A percentile compares a stretch with the other conserved stretches of the same genome.
phyloP scores from a whole-genome alignment of 1,284 basidiomycete species.

The Bondarzewia mesenterica region DNA sequence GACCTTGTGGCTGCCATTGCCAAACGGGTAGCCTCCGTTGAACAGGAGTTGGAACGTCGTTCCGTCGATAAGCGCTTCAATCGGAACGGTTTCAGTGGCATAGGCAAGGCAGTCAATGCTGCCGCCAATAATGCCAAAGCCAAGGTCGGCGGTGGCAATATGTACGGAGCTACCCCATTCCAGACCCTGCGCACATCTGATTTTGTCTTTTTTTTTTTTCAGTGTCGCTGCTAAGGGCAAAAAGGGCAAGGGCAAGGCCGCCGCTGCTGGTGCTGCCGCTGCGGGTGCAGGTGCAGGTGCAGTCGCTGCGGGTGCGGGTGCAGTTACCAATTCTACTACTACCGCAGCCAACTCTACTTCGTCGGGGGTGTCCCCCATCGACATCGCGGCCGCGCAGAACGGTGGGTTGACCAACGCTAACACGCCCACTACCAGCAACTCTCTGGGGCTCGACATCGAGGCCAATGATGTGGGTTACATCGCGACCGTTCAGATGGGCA shows the following conservation, averaged over 20 bases:
- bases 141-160: background rate
- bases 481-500: slow-evolving; percentile 71
- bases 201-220: too few species aligned
- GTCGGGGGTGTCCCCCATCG: background rate
- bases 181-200: too few species aligned
- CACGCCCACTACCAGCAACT: slow-evolving; percentile 43
- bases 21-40: slow-evolving; percentile 38
- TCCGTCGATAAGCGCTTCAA: slow-evolving; percentile 17
- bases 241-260: slow-evolving; percentile 13
- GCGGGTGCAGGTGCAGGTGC: slow-evolving; percentile 9
- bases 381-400: slow-evolving; percentile 28
- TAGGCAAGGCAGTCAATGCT: slow-evolving; percentile 1
- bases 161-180: background rate
- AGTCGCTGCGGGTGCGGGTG: slow-evolving; percentile 1
- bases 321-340: slow-evolving; percentile 6
- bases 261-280: slow-evolving; percentile 9
- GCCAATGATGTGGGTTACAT: slow-evolving; percentile 54
- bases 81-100: slow-evolving; percentile 18
- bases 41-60: background rate
- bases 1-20: slow-evolving; percentile 43
- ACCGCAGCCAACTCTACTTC: slow-evolving; percentile 20
- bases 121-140: background rate
- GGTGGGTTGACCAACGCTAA: slow-evolving; percentile 44
- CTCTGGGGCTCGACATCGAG: slow-evolving; percentile 72
- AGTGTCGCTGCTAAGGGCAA: slow-evolving; percentile 5